phyloP scores from a whole-genome alignment of 805 yeast genomes.

The Candida golubevii region DNA sequence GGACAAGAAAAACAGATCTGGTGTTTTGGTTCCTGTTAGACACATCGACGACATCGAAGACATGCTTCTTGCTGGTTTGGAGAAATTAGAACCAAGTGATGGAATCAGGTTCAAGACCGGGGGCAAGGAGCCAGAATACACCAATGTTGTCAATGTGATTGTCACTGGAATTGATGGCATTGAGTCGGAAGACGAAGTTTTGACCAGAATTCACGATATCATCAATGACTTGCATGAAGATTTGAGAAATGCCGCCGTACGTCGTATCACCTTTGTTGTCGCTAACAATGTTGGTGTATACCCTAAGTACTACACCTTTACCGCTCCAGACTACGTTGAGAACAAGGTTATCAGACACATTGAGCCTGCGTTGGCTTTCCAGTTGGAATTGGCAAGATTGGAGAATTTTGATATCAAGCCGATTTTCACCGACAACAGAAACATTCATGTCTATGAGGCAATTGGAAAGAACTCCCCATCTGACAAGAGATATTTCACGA shows the following conservation, averaged over 20 bases:
- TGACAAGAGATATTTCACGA: conserved; percentile 92
- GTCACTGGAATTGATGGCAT: conserved; percentile 73
- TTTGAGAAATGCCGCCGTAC: conserved; percentile 64
- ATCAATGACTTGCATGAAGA: conserved; percentile 68
- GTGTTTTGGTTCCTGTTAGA: conserved; percentile 73
- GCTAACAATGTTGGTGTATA: conserved; percentile 81
- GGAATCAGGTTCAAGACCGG: conserved; percentile 34
- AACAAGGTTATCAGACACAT: conserved; percentile 95
- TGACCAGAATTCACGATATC: conserved; percentile 58
- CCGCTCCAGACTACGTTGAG: conserved; percentile 80
- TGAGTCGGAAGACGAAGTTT: conserved; percentile 62
- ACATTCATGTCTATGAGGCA: conserved; percentile 96
- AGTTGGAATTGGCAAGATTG: conserved; percentile 88
- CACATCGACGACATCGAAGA: conserved; percentile 92
- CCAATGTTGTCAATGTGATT: conserved; percentile 81
- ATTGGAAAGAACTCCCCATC: conserved; percentile 88
- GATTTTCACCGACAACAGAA: conserved; percentile 92
- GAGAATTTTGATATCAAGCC: conserved; percentile 95
- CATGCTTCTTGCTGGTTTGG: conserved; percentile 69
- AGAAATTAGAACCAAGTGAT: conserved; percentile 52
- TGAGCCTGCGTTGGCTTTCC: conserved; percentile 98
- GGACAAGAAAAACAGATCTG: conserved; percentile 72
- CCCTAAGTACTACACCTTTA: conserved; percentile 94
- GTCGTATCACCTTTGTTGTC: conserved; percentile 90
- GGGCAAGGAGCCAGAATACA: conserved; percentile 40